phyloP scores from a whole-genome alignment of 164 flowering plant species.

The Vitis riparia region DNA sequence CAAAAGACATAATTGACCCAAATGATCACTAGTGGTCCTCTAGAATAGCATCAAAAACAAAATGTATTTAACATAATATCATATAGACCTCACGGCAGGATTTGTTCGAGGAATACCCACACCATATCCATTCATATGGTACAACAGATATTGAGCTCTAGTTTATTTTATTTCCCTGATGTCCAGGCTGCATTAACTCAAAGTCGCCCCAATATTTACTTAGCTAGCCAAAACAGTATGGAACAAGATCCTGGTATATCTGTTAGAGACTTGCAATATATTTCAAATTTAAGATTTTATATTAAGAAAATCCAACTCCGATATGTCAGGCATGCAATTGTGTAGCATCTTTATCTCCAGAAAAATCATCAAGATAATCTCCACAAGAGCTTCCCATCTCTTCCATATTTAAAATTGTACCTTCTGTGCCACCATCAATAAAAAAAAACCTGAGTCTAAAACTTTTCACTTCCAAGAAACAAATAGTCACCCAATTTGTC shows the following conservation, averaged over 20 bases:
- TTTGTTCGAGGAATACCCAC: background rate
- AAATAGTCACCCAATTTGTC: conserved; percentile 10
- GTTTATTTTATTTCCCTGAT: background rate
- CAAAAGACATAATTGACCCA: background rate
- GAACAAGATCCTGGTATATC: conserved; percentile 1
- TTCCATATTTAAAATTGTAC: background rate
- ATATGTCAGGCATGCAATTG: background rate
- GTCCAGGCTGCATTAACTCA: background rate
- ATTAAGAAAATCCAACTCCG: conserved; percentile 8
- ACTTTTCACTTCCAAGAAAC: conserved; percentile 12
- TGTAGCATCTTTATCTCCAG: conserved; percentile 2
- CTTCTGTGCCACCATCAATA: conserved; percentile 8
- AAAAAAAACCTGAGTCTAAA: conserved; percentile 8
- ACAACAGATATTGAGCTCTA: conserved; percentile 2
- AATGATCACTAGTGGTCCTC: background rate
- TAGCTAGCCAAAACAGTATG: conserved; percentile 1
- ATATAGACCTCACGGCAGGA: background rate
- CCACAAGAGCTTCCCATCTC: conserved; percentile 8
- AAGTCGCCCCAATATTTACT: conserved; percentile 9
- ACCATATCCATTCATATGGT: background rate
- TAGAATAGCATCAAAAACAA: background rate
- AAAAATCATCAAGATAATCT: background rate
- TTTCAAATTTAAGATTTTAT: conserved; percentile 6
- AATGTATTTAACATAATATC: conserved; percentile 1
- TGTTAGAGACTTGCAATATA: conserved; percentile 1